These are phyloP conservation scores for Tetracladium setigerum DNA, from an alignment of 495 filamentous ascomycete genomes.

Conservation along the genomic window DNA sequence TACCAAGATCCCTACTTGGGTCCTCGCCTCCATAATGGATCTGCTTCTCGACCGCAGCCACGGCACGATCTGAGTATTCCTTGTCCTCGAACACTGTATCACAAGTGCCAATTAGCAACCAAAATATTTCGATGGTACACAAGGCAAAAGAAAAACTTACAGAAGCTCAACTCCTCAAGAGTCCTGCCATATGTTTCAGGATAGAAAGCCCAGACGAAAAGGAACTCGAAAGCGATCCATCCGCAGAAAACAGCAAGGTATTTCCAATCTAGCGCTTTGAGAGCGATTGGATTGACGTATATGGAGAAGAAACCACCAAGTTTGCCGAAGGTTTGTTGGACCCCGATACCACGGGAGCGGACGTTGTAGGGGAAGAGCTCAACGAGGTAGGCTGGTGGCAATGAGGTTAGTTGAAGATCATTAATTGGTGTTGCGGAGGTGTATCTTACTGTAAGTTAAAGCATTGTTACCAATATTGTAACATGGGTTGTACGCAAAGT, in stretches of 20 bases:
- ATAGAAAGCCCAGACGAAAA: slow-evolving; percentile 57
- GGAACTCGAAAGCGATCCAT: slow-evolving; percentile 50
- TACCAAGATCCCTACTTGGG: too few species aligned
- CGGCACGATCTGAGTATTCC: slow-evolving; percentile 35
- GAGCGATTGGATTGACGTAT: slow-evolving; percentile 57
- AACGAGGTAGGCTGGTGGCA: slow-evolving; percentile 46
- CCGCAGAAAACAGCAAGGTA: slow-evolving; percentile 56
- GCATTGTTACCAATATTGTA: slow-evolving; percentile 67
- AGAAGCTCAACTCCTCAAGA: slow-evolving; percentile 56
- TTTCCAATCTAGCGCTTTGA: slow-evolving; percentile 51
- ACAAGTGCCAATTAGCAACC: too few species aligned
- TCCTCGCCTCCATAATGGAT: slow-evolving; percentile 19
- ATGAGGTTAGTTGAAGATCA: too few species aligned
- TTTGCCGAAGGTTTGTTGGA: slow-evolving; percentile 56
- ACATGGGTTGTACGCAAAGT: slow-evolving; percentile 54
- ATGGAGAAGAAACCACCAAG: slow-evolving; percentile 35
- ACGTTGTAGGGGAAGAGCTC: slow-evolving; percentile 58
- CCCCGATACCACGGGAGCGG: slow-evolving; percentile 52
- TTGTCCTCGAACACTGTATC: slow-evolving; percentile 47
- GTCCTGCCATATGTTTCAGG: slow-evolving; percentile 55
- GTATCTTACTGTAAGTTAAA: slow-evolving; percentile 36
- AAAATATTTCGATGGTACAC: too few species aligned
- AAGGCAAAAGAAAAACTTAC: slow-evolving; percentile 31
- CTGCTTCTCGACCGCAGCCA: slow-evolving; percentile 40
- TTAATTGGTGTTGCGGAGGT: background rate